Conservation (phyloP, 768 basidiomycete species). For the Suillus clintonianus region DNA sequence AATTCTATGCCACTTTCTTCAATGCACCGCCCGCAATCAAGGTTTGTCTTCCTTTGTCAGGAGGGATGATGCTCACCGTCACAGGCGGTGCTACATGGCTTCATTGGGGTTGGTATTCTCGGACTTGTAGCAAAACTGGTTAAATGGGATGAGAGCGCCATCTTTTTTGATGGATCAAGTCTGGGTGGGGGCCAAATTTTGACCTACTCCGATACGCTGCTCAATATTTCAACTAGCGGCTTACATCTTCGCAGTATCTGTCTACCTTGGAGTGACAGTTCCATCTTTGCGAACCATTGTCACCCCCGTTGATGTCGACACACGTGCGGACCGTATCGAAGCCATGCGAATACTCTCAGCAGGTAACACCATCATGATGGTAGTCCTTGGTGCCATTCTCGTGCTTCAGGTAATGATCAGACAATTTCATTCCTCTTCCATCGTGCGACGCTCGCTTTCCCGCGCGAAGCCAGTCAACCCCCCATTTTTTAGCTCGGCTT, state of each 20-base stretch:
- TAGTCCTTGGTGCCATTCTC: conserved; percentile 65
- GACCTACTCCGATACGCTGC: background rate
- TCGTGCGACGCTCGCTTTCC: conserved; percentile 10
- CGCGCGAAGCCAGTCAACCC: conserved; percentile 14
- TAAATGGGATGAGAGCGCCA: conserved; percentile 88
- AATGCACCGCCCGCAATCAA: conserved; percentile 93
- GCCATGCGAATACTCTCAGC: conserved; percentile 83
- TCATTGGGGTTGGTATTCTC: conserved; percentile 75
- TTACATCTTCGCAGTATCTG: conserved; percentile 72
- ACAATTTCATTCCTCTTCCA: conserved; percentile 13
- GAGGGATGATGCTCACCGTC: background rate
- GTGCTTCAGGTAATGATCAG: conserved; percentile 63
- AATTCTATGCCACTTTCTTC: conserved; percentile 92
- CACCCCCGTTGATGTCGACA: conserved; percentile 56
- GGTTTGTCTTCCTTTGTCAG: conserved; percentile 43
- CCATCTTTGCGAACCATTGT: conserved; percentile 78
- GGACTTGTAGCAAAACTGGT: conserved; percentile 79
- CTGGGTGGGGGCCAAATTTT: conserved; percentile 58
- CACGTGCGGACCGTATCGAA: conserved; percentile 66
- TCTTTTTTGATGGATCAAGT: conserved; percentile 92
- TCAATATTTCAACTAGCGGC: conserved; percentile 49
- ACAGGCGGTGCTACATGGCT: conserved; percentile 85
- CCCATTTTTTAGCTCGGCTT: background rate
- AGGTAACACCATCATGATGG: conserved; percentile 82
- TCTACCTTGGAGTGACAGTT: conserved; percentile 84